Evolutionary conservation across 345 rosid species (phyloP).

Genomic region (Syzygium aqueum): DNA sequence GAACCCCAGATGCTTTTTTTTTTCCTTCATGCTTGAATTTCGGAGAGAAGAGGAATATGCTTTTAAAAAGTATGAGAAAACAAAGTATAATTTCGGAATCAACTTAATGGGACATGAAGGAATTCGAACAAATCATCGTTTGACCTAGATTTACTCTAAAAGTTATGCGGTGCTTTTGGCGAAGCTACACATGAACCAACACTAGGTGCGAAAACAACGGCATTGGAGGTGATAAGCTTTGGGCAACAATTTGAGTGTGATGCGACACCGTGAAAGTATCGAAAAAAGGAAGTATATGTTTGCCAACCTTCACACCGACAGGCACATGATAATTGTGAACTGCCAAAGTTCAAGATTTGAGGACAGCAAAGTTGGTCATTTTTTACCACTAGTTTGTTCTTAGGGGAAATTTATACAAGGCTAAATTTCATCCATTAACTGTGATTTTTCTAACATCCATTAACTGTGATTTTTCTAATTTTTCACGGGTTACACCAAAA

Average conservation of each 20-base stretch:
- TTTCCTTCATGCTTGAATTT: neutral
- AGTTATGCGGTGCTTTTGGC: neutral
- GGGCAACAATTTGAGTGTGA: neutral
- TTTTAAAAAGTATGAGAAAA: neutral
- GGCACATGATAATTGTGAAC: neutral
- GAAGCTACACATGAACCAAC: neutral
- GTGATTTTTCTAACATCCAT: neutral
- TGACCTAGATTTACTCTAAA: neutral
- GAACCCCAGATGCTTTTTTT: neutral
- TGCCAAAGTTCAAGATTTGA: neutral
- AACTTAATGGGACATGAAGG: neutral
- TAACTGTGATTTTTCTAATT: neutral
- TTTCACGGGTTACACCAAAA: neutral
- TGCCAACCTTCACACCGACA: neutral
- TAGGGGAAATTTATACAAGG: neutral
- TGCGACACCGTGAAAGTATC: neutral
- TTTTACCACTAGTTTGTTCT: neutral
- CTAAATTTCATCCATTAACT: neutral
- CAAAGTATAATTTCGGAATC: neutral
- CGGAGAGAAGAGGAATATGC: neutral
- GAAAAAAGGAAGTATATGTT: neutral
- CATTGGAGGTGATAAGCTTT: neutral
- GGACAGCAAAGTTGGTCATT: neutral
- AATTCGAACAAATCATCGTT: neutral
- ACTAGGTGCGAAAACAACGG: neutral